Conservation (phyloP, 345 rosid genomes). For the Luvunga scandens region DNA sequence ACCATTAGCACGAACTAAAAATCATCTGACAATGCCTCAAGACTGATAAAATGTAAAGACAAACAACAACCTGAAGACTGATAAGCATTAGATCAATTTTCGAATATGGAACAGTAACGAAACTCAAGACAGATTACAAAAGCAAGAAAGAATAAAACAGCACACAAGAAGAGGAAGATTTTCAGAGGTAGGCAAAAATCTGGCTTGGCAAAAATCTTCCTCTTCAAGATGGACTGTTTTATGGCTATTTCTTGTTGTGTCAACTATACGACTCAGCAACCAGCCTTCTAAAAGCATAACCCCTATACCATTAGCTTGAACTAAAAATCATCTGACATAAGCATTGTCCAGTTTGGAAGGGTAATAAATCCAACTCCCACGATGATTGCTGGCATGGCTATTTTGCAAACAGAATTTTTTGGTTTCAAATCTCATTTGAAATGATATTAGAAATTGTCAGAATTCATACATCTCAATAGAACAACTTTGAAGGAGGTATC, state of each 20-base stretch:
- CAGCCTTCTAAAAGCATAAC: neutral
- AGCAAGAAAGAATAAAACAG: too few species aligned
- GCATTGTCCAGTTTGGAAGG: neutral
- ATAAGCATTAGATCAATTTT: neutral
- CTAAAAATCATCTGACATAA: neutral
- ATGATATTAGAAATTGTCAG: neutral
- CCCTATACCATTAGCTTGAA: neutral
- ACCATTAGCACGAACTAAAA: neutral
- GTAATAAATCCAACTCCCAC: neutral
- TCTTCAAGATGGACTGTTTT: neutral
- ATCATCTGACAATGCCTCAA: conserved; percentile 8
- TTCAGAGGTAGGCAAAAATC: too few species aligned
- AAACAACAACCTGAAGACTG: conserved; percentile 47
- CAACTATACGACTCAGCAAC: neutral
- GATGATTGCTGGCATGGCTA: neutral
- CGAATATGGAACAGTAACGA: too few species aligned
- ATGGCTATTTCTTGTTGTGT: neutral
- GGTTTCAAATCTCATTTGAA: neutral
- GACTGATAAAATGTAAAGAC: conserved; percentile 71
- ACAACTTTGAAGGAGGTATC: neutral
- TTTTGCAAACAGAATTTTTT: neutral
- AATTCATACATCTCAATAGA: neutral
- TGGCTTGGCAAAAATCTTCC: too few species aligned
- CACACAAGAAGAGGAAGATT: too few species aligned
- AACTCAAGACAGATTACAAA: neutral